These are phyloP conservation scores for Rubia peregrina DNA, from an alignment of 305 asterid species.

Conservation along the genomic window DNA sequence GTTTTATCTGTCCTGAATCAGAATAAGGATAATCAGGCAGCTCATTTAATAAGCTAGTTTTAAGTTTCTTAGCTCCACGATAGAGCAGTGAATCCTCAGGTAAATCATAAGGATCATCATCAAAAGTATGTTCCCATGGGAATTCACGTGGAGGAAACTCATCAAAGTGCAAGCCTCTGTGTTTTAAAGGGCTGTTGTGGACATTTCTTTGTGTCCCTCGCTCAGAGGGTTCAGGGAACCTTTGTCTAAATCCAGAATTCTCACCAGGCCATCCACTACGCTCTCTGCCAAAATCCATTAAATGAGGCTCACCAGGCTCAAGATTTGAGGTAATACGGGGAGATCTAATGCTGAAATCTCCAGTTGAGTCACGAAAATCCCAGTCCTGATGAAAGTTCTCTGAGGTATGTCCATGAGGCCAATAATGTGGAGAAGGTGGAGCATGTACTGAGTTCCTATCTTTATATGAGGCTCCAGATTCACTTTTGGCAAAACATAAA, in stretches of 20 bases:
- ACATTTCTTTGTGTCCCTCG: constrained; percentile 30
- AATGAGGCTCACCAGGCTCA: constrained; percentile 38
- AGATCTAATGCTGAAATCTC: constrained; percentile 43
- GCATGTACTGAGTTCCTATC: constrained; percentile 46
- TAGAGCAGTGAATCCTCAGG: constrained; percentile 69
- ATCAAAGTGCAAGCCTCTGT: constrained; percentile 33
- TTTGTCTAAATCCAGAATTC: constrained; percentile 39
- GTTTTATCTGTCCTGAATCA: constrained; percentile 50
- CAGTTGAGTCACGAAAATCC: constrained; percentile 38
- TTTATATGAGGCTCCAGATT: constrained; percentile 51
- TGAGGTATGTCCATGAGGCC: constrained; percentile 39
- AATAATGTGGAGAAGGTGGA: constrained; percentile 49
- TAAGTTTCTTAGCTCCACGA: constrained; percentile 62
- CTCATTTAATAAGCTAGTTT: constrained; percentile 42
- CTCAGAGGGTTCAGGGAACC: constrained; percentile 39
- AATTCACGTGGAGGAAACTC: constrained; percentile 51
- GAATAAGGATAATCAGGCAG: constrained; percentile 75
- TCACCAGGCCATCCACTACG: constrained; percentile 38
- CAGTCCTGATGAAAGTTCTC: constrained; percentile 45
- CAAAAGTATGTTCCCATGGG: constrained; percentile 38
- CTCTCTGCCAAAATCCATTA: constrained; percentile 35
- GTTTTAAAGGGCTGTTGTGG: constrained; percentile 44
- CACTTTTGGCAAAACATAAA: constrained; percentile 74
- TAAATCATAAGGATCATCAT: constrained; percentile 83
- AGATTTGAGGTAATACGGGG: constrained; percentile 42